These are phyloP conservation scores for Melastoma candidum DNA, from an alignment of 441 rosid species.

Conservation along the genomic window DNA sequence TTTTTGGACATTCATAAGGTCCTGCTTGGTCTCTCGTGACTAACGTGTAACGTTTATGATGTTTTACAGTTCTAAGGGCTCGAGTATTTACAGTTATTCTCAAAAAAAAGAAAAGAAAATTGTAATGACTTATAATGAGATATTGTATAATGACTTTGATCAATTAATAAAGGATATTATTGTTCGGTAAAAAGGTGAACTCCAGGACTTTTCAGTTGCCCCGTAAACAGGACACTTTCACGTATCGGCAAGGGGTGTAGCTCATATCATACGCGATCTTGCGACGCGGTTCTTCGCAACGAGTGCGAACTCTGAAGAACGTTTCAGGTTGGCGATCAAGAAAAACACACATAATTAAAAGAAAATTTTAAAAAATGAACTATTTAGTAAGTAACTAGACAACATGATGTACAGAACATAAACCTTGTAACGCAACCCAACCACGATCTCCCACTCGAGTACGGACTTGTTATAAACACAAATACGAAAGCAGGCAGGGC, in stretches of 20 bases:
- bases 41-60: too few relatives aligned
- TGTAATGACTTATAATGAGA: too few relatives aligned
- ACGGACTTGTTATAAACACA: constrained; percentile 79
- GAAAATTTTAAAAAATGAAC: not conserved
- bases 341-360: not conserved
- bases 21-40: too few relatives aligned
- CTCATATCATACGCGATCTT: constrained; percentile 73
- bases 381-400: constrained; percentile 1
- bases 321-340: constrained; percentile 59
- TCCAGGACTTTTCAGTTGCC: too few relatives aligned
- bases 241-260: constrained; percentile 76
- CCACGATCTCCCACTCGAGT: constrained; percentile 89
- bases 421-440: constrained; percentile 73
- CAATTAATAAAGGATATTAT: too few relatives aligned
- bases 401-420: not conserved
- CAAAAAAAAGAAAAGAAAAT: too few relatives aligned
- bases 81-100: too few relatives aligned
- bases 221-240: constrained; percentile 75
- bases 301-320: constrained; percentile 74
- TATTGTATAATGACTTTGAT: too few relatives aligned
- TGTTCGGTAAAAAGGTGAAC: too few relatives aligned
- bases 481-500: constrained; percentile 69
- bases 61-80: too few relatives aligned
- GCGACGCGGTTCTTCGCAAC: constrained; percentile 91
- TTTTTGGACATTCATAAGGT: too few relatives aligned